Evolutionary conservation across 1,284 basidiomycete species (phyloP), one percentile per base, ranked within the genome.

Genomic region (Schizophyllum commune): DNA sequence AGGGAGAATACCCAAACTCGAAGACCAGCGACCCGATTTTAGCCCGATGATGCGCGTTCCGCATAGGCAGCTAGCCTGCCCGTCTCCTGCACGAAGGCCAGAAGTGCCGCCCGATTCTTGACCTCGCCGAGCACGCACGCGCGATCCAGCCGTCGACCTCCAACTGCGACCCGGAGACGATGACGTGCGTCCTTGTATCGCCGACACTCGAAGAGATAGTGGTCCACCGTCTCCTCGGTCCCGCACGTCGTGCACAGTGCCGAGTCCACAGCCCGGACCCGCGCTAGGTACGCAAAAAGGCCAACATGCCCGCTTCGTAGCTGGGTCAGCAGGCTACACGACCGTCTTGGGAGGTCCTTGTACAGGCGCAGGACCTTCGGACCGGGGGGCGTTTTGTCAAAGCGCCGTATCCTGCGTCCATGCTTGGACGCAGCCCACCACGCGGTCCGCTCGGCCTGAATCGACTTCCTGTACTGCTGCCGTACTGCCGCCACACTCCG

Each of bases 321-420:
- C 55, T 60, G 59, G 20, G 55, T 51, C 21, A 60, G 7, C 22
- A 60, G 32, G 54, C 55, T 60, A 55, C 34, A 57, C n/a, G 51
- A 34, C 6, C 9, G 47, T 11, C 39, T 19, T 7, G 4, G 53
- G 4, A 60, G 33, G 7, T 32, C 39, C n/a, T 60, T n/a, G 54
- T 55, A 56, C 59, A 53, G 52, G 5, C 54, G 32, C 8, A 60
- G 59, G 3, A 55, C 52, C 34, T 47, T 52, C 20, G 33, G 20
- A n/a, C 47, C 17, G 4, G 58, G 58, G 9, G 52, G 52, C 9
- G 19, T 55, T 39, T 55, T 55, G 53, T 56, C 52, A n/a, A 7
- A 54, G 52, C 6, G 7, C 7, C 7, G 7, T 7, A 54, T 54
- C 6, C 52, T 6, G n/a, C 6, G 7, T 6, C n/a, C 7, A n/a